phyloP scores from a whole-genome alignment of 2,329 filamentous ascomycete genomes.

The Penicillium fuscoglaucum region DNA sequence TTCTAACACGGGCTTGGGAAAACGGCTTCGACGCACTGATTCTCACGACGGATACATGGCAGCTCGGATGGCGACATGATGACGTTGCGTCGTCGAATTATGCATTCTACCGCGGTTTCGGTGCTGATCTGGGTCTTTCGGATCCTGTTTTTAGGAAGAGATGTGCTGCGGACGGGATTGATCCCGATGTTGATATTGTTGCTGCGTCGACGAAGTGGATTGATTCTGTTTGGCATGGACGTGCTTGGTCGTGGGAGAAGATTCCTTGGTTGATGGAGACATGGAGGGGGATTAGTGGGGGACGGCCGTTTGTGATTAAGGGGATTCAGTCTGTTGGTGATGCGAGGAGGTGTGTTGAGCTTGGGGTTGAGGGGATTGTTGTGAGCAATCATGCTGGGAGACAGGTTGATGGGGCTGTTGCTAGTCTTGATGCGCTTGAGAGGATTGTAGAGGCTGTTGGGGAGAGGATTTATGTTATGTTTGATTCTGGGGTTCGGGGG shows the following conservation, averaged over 20 bases:
- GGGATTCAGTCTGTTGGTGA: slow-evolving; percentile 69
- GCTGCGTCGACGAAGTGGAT: slow-evolving; percentile 63
- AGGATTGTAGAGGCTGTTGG: slow-evolving; percentile 57
- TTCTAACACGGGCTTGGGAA: slow-evolving; percentile 57
- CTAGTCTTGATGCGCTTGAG: slow-evolving; percentile 60
- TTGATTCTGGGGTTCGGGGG: slow-evolving; percentile 59
- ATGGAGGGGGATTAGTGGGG: slow-evolving; percentile 55
- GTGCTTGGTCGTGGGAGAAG: slow-evolving; percentile 65
- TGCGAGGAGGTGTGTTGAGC: slow-evolving; percentile 59
- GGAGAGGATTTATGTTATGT: slow-evolving; percentile 57
- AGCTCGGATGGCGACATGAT: slow-evolving; percentile 62
- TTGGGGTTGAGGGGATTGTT: slow-evolving; percentile 66
- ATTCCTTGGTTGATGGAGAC: slow-evolving; percentile 63
- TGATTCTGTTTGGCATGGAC: slow-evolving; percentile 65
- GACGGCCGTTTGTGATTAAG: slow-evolving; percentile 64
- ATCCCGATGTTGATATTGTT: slow-evolving; percentile 53
- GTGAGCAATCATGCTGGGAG: slow-evolving; percentile 71
- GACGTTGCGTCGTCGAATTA: slow-evolving; percentile 60
- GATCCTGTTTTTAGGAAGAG: slow-evolving; percentile 61
- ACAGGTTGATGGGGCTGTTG: slow-evolving; percentile 62
- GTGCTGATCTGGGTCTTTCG: slow-evolving; percentile 56
- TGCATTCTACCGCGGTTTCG: slow-evolving; percentile 62
- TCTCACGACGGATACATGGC: slow-evolving; percentile 64
- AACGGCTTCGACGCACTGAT: slow-evolving; percentile 60
- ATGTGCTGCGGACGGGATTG: slow-evolving; percentile 54